phyloP scores from a whole-genome alignment of 2,329 filamentous ascomycete species.

The Curvularia spicifera region DNA sequence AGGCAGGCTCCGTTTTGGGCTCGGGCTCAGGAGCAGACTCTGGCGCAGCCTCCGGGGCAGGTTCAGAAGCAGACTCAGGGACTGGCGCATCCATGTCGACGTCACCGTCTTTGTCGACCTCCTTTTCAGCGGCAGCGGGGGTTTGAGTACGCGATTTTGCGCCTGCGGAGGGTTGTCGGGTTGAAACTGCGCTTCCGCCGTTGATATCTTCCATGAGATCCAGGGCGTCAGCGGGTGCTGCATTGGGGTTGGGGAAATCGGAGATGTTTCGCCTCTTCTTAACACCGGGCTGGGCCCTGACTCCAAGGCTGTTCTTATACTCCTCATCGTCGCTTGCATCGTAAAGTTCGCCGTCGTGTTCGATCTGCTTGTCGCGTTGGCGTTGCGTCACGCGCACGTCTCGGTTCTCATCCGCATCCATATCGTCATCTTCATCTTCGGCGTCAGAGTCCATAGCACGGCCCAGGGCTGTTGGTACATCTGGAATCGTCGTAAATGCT shows the following conservation, averaged over 20 bases:
- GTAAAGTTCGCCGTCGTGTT: constrained; percentile 75
- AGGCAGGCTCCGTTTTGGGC: constrained; percentile 14
- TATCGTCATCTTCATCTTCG: constrained; percentile 67
- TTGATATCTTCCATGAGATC: constrained; percentile 39
- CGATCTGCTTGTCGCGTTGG: constrained; percentile 78
- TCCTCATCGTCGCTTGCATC: constrained; percentile 88
- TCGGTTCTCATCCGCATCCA: constrained; percentile 85
- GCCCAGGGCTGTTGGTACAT: constrained; percentile 56
- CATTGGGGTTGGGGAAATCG: constrained; percentile 65
- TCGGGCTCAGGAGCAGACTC: constrained; percentile 15
- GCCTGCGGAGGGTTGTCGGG: constrained; percentile 37
- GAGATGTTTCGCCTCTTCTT: constrained; percentile 64
- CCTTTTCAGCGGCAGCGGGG: constrained; percentile 32
- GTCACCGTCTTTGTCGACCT: constrained; percentile 45
- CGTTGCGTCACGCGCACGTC: constrained; percentile 83
- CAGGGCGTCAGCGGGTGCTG: constrained; percentile 39
- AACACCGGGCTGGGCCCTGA: constrained; percentile 62
- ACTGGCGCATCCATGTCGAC: constrained; percentile 45
- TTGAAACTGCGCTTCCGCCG: constrained; percentile 41
- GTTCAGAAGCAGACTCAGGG: constrained; percentile 5
- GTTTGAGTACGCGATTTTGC: constrained; percentile 37
- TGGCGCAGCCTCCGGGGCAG: constrained; percentile 19
- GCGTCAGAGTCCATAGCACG: constrained; percentile 68
- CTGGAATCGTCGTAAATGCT: constrained; percentile 62
- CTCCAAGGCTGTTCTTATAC: constrained; percentile 73